Evolutionary conservation across 208 protist species (phyloP).

Genomic region (Crithidia fasciculata): DNA sequence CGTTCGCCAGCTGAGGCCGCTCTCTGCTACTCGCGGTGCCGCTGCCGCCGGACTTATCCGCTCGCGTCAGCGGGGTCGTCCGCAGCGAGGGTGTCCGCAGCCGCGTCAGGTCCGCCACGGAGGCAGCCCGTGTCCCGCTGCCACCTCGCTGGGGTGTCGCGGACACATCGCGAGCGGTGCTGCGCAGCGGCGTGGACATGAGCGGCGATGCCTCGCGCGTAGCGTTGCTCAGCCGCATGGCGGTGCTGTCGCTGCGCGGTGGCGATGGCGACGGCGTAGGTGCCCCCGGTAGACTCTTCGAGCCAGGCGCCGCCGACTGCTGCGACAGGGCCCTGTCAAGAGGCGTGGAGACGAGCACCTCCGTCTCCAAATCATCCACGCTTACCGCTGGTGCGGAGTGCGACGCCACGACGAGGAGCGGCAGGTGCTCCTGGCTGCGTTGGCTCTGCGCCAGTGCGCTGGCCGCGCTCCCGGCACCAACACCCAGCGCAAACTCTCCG

Average conservation of each 20-base stretch:
- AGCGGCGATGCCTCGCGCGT: not conserved
- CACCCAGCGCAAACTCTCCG: slow-evolving; percentile 4
- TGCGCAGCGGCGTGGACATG: not conserved
- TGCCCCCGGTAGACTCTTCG: too few relatives aligned
- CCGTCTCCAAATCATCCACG: slow-evolving; percentile 23
- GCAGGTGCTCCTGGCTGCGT: slow-evolving; percentile 9
- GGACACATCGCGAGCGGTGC: not conserved
- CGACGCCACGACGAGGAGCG: not conserved
- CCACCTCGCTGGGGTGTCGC: not conserved
- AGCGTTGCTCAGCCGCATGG: not conserved
- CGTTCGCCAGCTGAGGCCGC: not conserved
- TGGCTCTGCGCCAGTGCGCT: not conserved
- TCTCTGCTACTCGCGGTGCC: not conserved
- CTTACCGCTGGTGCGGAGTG: not conserved
- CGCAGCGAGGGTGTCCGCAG: not conserved
- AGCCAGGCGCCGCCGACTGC: not conserved
- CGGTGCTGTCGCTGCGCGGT: not conserved
- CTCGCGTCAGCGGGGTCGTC: not conserved
- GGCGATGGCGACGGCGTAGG: slow-evolving; percentile 2
- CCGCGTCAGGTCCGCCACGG: not conserved
- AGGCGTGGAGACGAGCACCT: slow-evolving; percentile 26
- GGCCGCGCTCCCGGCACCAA: not conserved
- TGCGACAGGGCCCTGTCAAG: not conserved
- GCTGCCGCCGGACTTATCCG: not conserved
- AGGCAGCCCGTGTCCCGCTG: not conserved